Base-by-base conservation (phyloP, 371 early-diverging fungal species). In the Lichtheimia ornata region DNA sequence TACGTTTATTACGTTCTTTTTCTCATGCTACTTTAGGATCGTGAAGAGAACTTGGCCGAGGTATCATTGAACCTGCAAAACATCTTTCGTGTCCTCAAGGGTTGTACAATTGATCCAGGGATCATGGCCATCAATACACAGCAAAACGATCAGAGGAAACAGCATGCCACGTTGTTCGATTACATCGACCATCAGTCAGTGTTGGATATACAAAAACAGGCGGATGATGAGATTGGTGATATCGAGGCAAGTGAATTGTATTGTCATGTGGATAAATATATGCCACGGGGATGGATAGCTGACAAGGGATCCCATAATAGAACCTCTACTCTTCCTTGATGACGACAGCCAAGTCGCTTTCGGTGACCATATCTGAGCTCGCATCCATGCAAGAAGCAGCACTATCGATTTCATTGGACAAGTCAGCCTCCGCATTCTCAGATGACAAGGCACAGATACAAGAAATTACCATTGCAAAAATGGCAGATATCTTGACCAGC, bases 121-220 rank as follows among this genome's bases (percentile, higher is more conserved):
- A 74, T 81, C 3, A 58, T 81, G 40, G 41, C 53, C n/a, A 59
- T 68, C n/a, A 81, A 73, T 47, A 22, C 57, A 4, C 64, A 71
- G 40, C 47, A 56, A 6, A 42, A 59, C 18, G 24, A 20, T 3
- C 43, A 7, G 15, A 22, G 22, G 22, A 17, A 25, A 18, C 47
- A 28, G 13, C 49, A 53, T n/a, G 59, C 55, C 3, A 73, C 74
- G 4, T 50, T 81, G 12, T 81, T 78, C 60, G 71, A 78, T 44
- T 76, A 78, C 45, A 81, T 81, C 25, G 74, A 78, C 25, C 79
- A 81, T 50, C 74, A 78, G 58, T 77, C 71, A 0, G 77, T 81
- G 7, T 65, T 76, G 20, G 77, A 81, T 20, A 30, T 81, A 30
- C 78, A 78, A 65, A 61, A 70, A 56, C 74, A 67, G 35, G 75